Percentiles rank a stretch among this genome's conserved stretches.
Conservation (phyloP, 176 grass and related monocot species). For the Avena atlantica region DNA sequence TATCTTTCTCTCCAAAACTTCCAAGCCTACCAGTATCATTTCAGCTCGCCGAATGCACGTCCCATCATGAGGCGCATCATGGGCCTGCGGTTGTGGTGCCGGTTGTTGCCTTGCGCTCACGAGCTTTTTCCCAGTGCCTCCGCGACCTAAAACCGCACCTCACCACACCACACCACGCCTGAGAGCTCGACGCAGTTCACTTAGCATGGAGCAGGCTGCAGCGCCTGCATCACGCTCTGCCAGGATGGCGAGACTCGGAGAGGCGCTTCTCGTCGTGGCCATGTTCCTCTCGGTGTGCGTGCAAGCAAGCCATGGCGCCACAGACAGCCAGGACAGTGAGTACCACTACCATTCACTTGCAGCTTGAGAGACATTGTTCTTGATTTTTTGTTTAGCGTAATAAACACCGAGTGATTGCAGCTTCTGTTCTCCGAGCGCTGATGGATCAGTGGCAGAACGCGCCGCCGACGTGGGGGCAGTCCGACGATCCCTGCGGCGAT, state of each 20-base stretch:
- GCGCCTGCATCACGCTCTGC: constrained; percentile 10
- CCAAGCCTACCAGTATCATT: constrained; percentile 24
- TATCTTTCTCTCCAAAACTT: constrained; percentile 32
- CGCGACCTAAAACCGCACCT: constrained; percentile 59
- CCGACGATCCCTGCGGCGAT: constrained; percentile 74
- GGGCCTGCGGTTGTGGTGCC: constrained; percentile 63
- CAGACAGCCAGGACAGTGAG: constrained; percentile 79
- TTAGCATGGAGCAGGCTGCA: constrained; percentile 19
- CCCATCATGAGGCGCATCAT: constrained; percentile 75
- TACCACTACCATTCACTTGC: background rate
- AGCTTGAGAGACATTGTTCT: too few relatives aligned
- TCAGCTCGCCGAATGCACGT: constrained; percentile 43
- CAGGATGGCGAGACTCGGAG: constrained; percentile 37
- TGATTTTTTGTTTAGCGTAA: too few relatives aligned
- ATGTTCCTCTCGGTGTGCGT: constrained; percentile 46
- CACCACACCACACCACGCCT: background rate
- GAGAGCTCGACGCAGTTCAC: background rate
- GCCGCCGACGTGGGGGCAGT: constrained; percentile 77
- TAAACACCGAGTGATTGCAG: constrained; percentile 55
- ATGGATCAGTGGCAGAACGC: constrained; percentile 75
- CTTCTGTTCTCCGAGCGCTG: constrained; percentile 66
- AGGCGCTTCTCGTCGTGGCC: constrained; percentile 31
- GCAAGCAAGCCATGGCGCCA: constrained; percentile 43
- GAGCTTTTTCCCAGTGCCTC: constrained; percentile 44
- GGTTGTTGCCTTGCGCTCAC: constrained; percentile 61